Evolutionary conservation across 345 rosid genomes (phyloP), one percentile per base, ranked within the genome.

Genomic region (Eutrema yunnanense): DNA sequence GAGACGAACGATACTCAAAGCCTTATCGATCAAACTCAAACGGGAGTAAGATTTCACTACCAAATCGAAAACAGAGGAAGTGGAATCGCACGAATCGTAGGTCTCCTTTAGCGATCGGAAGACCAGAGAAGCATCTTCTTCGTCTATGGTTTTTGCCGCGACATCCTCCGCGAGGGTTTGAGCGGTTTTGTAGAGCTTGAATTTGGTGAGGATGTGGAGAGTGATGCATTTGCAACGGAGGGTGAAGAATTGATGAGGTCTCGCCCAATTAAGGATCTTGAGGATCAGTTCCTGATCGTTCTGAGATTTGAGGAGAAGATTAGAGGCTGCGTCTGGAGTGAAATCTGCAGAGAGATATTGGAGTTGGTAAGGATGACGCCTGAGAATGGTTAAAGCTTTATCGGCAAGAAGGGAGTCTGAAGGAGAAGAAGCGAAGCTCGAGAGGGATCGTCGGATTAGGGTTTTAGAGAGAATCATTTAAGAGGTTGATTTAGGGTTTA

Each of bases 21-120:
- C 95, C 79, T 90, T 84, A 64, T 85, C 90, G 19, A 85, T 77
- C 65, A 90, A 69, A 56, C 79, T 76, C 73, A 92, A 38, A 47
- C 80, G 79, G 30, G 96, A 84, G 74, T 87, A 92, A 67, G 93
- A 82, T 63, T 92, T 90, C 66, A 90, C 96, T 44, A 88, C 96
- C 75, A 90, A 68, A 79, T 92, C 98, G 71, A 92, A 82, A 73
- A 90, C 96, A 26, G 92, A 85, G 34, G 98, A 92, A 84, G 85
- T 86, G 1, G 98, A 88, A 67, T 80, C 10, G 57, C 96, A 90
- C 42, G 61, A 11, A 2, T 71, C 70, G 74, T 84, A 86, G 3
- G 96, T 87, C 38, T 92, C 96, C 43, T 81, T 84, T 13, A 92
- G 75, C 62, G 84, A 84, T 5, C 76, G 56, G 71, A 92, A 92